Conservation (phyloP, 164 flowering plant genomes). For the Tetracentron sinense region DNA sequence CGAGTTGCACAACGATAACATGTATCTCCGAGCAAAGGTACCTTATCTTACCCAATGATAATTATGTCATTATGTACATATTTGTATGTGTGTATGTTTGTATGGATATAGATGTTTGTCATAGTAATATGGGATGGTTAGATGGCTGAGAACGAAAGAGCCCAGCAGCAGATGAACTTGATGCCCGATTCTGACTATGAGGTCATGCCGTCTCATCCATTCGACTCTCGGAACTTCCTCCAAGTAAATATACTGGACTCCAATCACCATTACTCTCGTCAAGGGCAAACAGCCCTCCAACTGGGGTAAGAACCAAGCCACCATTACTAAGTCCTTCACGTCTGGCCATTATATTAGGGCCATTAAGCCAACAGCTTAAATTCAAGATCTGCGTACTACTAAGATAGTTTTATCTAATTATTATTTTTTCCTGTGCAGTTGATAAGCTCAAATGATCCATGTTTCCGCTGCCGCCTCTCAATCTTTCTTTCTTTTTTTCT, state of each 20-base stretch:
- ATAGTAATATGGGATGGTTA: constrained; percentile 15
- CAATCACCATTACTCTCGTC: constrained; percentile 44
- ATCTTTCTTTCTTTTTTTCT: background rate
- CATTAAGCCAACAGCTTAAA: no score
- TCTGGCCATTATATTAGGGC: no score
- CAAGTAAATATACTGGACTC: constrained; percentile 67
- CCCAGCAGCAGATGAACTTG: constrained; percentile 52
- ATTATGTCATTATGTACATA: no score
- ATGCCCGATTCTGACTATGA: constrained; percentile 53
- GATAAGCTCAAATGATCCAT: constrained; percentile 14
- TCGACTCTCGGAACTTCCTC: constrained; percentile 62
- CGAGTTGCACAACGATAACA: constrained; percentile 78
- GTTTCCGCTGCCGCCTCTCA: no score
- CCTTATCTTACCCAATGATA: no score
- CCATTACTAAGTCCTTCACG: no score
- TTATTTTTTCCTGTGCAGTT: constrained; percentile 19
- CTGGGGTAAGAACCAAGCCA: constrained; percentile 63
- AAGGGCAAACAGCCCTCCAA: constrained; percentile 76
- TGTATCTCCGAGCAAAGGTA: constrained; percentile 85
- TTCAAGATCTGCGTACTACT: no score
- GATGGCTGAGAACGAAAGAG: constrained; percentile 78
- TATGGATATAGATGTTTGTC: no score
- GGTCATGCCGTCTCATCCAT: constrained; percentile 45
- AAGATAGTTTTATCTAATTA: background rate
- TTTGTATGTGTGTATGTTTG: no score